Evolutionary conservation across 371 early-diverging fungal species (phyloP).

Genomic region (Dinochytrium kinnereticum): DNA sequence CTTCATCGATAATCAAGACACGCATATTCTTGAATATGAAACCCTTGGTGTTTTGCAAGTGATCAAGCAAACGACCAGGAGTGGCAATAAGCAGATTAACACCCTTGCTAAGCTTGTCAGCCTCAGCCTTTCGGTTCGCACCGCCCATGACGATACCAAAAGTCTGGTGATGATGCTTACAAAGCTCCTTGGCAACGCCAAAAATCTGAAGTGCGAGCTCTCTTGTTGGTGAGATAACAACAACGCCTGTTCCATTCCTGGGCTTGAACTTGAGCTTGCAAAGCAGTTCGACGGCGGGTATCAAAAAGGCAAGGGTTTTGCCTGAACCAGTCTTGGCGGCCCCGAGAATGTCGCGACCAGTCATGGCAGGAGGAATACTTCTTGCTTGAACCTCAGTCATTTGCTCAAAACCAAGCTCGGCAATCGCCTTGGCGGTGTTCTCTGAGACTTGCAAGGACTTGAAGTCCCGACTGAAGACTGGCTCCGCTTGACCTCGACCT

Average conservation of each 20-base stretch:
- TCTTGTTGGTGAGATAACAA: slow-evolving; percentile 99
- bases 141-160: slow-evolving; percentile 98
- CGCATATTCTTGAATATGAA: slow-evolving; percentile 90
- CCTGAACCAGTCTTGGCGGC: slow-evolving; percentile 90
- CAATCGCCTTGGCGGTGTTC: slow-evolving; percentile 72
- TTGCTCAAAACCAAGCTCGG: slow-evolving; percentile 88
- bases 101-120: slow-evolving; percentile 90
- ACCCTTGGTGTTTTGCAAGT: slow-evolving; percentile 92
- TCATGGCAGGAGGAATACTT: slow-evolving; percentile 91
- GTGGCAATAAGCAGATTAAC: slow-evolving; percentile 97
- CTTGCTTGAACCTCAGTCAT: slow-evolving; percentile 99
- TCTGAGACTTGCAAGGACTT: slow-evolving; percentile 51
- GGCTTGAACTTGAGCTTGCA: slow-evolving; percentile 87
- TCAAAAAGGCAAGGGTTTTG: slow-evolving; percentile 93
- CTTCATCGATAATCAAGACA: slow-evolving; percentile 97
- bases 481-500: too few species aligned
- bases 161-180: slow-evolving; percentile 91
- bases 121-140: slow-evolving; percentile 94
- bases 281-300: slow-evolving; percentile 95
- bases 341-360: slow-evolving; percentile 97
- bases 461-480: slow-evolving; percentile 37
- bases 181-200: slow-evolving; percentile 93
- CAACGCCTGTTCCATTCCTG: slow-evolving; percentile 93
- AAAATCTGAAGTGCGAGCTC: slow-evolving; percentile 99
- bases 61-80: slow-evolving; percentile 97